Percentiles rank a stretch among this genome's conserved stretches.
phyloP scores from a whole-genome alignment of 495 filamentous ascomycete species.

The Xylaria acuta region DNA sequence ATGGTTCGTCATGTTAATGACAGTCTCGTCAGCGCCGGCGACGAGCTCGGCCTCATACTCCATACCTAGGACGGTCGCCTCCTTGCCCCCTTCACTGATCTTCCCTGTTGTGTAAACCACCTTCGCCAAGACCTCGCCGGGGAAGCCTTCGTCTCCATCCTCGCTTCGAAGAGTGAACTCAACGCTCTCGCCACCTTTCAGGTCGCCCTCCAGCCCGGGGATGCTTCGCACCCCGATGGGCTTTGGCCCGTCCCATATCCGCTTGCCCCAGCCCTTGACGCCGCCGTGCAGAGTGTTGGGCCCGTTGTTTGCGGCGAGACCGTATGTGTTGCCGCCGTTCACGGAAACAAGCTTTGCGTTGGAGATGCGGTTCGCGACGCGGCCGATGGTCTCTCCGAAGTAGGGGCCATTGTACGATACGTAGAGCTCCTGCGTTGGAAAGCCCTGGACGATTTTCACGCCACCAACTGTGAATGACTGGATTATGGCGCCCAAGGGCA shows the following conservation, averaged over 20 bases:
- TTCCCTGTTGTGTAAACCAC: constrained; percentile 80
- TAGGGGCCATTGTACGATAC: constrained; percentile 72
- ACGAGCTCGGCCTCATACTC: constrained; percentile 91
- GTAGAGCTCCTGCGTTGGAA: constrained; percentile 76
- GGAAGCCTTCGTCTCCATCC: constrained; percentile 86
- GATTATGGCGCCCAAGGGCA: constrained; percentile 87
- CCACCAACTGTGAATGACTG: constrained; percentile 78
- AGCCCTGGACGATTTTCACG: constrained; percentile 85
- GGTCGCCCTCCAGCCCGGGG: constrained; percentile 53
- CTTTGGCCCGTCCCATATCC: constrained; percentile 77
- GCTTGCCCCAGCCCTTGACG: constrained; percentile 81
- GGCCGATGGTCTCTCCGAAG: constrained; percentile 94
- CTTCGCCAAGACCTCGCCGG: constrained; percentile 77
- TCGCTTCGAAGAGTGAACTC: constrained; percentile 74
- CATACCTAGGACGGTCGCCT: constrained; percentile 70
- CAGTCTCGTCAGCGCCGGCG: constrained; percentile 80
- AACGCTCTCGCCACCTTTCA: constrained; percentile 75
- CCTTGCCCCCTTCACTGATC: constrained; percentile 65
- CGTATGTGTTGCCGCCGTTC: constrained; percentile 72
- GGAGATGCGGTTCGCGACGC: constrained; percentile 86
- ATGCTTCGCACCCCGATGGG: constrained; percentile 57
- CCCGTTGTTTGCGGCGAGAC: constrained; percentile 75
- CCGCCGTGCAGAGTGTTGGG: constrained; percentile 87
- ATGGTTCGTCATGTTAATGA: constrained; percentile 92
- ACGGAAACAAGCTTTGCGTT: constrained; percentile 71